phyloP scores from a whole-genome alignment of 192 early-diverging fungal species.

The Coemansia umbellata region DNA sequence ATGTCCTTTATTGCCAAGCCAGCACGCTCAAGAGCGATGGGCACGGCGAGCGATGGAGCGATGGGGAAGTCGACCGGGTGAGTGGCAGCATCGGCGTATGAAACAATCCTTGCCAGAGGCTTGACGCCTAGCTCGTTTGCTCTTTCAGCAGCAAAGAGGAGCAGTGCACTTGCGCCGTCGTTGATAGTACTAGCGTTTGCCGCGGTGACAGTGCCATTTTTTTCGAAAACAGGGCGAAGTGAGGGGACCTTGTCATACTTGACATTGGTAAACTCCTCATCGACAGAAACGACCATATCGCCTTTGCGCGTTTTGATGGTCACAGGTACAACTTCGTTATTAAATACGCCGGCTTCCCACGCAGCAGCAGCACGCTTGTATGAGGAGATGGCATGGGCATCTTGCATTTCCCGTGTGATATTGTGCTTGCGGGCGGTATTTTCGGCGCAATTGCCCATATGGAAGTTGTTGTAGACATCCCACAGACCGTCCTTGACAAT shows the following conservation, averaged over 20 bases:
- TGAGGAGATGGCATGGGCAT: slow-evolving; percentile 78
- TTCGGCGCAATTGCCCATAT: slow-evolving; percentile 74
- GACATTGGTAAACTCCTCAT: slow-evolving; percentile 95
- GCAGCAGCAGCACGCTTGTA: slow-evolving; percentile 88
- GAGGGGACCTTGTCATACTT: slow-evolving; percentile 84
- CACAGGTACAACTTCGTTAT: slow-evolving; percentile 80
- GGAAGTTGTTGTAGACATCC: slow-evolving; percentile 93
- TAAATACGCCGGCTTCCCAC: slow-evolving; percentile 80
- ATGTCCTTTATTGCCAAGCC: slow-evolving; percentile 80
- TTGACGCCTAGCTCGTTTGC: slow-evolving; percentile 72
- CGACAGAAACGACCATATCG: slow-evolving; percentile 68
- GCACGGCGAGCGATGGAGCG: slow-evolving; percentile 88
- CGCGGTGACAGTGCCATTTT: slow-evolving; percentile 90
- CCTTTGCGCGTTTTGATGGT: slow-evolving; percentile 80
- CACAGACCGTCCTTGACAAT: slow-evolving; percentile 96
- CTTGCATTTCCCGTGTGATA: slow-evolving; percentile 87
- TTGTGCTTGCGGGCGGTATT: slow-evolving; percentile 83
- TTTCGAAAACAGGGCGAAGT: slow-evolving; percentile 79
- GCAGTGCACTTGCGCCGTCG: slow-evolving; percentile 92
- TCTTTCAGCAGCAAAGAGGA: slow-evolving; percentile 74
- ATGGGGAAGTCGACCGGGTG: slow-evolving; percentile 92
- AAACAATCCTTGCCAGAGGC: slow-evolving; percentile 84
- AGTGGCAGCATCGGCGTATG: slow-evolving; percentile 87
- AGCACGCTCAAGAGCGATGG: slow-evolving; percentile 87
- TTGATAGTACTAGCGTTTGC: slow-evolving; percentile 94